phyloP scores from a whole-genome alignment of 495 filamentous ascomycete genomes.

The Chaetomium tenue region DNA sequence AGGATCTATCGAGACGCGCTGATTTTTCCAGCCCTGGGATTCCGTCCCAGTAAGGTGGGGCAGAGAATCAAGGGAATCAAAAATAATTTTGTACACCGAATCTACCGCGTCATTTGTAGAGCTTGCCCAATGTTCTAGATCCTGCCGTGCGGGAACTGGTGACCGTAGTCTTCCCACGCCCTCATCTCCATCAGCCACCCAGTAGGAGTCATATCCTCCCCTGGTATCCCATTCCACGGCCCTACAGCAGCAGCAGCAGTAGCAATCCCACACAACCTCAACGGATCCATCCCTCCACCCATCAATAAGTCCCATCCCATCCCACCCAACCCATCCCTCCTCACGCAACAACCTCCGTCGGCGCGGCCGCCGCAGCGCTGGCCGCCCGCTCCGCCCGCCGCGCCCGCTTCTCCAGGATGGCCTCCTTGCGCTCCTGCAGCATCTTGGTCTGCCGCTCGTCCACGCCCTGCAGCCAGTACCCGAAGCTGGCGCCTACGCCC shows the following conservation, averaged over 20 bases:
- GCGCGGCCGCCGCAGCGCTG: slow-evolving; percentile 21
- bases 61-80: slow-evolving; percentile 5
- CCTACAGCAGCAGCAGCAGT: no score
- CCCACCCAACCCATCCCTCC: background rate
- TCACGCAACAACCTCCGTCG: slow-evolving; percentile 33
- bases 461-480: slow-evolving; percentile 91
- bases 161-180: background rate
- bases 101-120: background rate
- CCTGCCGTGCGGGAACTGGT: background rate
- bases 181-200: background rate
- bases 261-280: background rate
- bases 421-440: slow-evolving; percentile 69
- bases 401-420: slow-evolving; percentile 83
- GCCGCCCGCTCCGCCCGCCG: slow-evolving; percentile 64
- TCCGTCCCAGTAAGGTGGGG: background rate
- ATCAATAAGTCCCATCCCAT: background rate
- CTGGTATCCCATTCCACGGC: background rate
- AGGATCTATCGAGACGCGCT: slow-evolving; percentile 1
- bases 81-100: slow-evolving; percentile 24
- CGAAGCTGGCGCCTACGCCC: slow-evolving; percentile 80
- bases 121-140: background rate
- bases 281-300: no score
- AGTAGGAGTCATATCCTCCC: background rate
- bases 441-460: slow-evolving; percentile 72
- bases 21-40: slow-evolving; percentile 8